These are phyloP conservation scores for Sclerotinia subarctica DNA, from an alignment of 2,329 filamentous ascomycete species.

Conservation along the genomic window DNA sequence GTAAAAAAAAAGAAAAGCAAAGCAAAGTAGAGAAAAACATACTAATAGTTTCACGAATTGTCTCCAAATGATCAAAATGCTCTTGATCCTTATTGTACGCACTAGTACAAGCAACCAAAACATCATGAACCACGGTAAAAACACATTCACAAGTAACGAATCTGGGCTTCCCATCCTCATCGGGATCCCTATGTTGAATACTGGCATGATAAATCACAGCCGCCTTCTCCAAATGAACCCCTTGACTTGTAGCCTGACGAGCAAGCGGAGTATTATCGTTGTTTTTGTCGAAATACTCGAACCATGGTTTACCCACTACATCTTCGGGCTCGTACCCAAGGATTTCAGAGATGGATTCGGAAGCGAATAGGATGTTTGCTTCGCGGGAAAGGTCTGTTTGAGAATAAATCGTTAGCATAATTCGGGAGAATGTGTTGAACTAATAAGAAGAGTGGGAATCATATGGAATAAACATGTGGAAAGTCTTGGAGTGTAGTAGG, in stretches of 20 bases:
- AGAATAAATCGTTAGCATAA: constrained; percentile 23
- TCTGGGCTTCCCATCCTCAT: constrained; percentile 25
- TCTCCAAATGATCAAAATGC: neutral
- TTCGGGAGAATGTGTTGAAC: constrained; percentile 18
- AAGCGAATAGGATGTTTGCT: constrained; percentile 78
- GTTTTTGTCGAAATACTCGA: constrained; percentile 76
- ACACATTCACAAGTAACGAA: constrained; percentile 85
- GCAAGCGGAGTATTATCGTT: constrained; percentile 71
- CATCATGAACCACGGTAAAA: constrained; percentile 85
- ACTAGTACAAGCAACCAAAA: constrained; percentile 79
- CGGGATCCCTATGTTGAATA: constrained; percentile 63
- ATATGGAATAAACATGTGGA: neutral
- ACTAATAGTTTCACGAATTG: constrained; percentile 3
- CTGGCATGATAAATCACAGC: constrained; percentile 79
- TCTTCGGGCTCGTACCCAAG: constrained; percentile 76
- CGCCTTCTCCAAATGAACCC: constrained; percentile 76
- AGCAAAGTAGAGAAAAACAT: neutral
- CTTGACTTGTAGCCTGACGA: constrained; percentile 62
- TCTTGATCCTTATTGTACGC: constrained; percentile 56
- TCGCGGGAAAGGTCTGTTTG: constrained; percentile 66
- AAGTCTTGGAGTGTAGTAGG: too few relatives aligned
- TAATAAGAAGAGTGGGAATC: constrained; percentile 7
- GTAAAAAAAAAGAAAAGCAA: too few relatives aligned
- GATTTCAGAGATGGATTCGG: constrained; percentile 79
- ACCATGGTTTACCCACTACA: constrained; percentile 71